Evolutionary conservation across 139 green algal genomes (phyloP), one percentile per base, ranked within the genome.

Genomic region (Chlamydomonas sp.): DNA sequence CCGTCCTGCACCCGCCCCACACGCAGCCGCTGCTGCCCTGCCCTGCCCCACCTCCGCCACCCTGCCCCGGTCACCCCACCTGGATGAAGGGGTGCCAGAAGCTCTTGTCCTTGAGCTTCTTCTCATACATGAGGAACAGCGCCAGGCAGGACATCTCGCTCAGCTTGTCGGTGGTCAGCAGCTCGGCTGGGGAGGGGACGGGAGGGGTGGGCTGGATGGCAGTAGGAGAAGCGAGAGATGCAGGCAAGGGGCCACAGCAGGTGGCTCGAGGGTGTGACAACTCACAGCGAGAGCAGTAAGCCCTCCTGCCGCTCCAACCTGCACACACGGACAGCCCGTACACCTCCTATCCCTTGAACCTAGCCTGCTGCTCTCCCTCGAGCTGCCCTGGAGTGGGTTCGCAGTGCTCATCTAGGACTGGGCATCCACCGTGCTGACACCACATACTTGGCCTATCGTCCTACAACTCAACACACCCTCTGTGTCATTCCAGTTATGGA

Each of bases 61-160:
- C 8, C 8, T 31, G 17, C 8, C 76, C 60, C 31, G 31, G 31
- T 49, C 31, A 49, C 31, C 78, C 17, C 64, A 89, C 93, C 87
- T 96, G 94, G 88, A 99, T 99, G 93, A 95, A 98, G 3, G 93
- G 90, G 73, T 95, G 91, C 95, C 96, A 99, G 85, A 95, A 96
- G 18, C 59, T 83, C 62, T 89, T 80, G 31, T 85, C 66, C 84
- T 94, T n/a, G 80, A 93, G 81, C 94, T 98, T 99, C 94, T 99
- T 99, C 93, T 99, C 97, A 85, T 99, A 95, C 92, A 97, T 97
- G 58, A 99, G 91, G 92, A 97, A 99, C 16, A 99, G 93, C 20
- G 87, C 78, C 62, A 99, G 92, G 80, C 92, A 96, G 1, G 97
- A 94, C 78, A 99, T 91, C 93, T 99, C 97, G 58, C 88, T 95